Conservation (phyloP, 345 rosid species). For the Eucalyptus erythrocorys region DNA sequence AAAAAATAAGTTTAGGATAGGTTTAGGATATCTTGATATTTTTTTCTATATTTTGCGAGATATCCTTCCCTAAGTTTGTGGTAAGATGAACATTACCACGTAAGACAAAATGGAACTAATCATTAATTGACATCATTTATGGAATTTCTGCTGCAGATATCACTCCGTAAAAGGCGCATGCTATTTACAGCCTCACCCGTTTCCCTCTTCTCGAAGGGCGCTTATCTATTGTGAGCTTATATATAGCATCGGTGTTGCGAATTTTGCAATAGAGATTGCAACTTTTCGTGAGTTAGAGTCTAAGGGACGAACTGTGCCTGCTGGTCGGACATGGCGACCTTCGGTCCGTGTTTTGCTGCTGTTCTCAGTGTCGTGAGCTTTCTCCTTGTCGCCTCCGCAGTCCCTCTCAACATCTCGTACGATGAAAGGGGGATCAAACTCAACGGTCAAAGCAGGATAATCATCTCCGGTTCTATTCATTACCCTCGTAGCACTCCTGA, state of each 20-base stretch:
- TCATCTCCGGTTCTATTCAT: conserved; percentile 40
- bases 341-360: background rate
- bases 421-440: conserved; percentile 17
- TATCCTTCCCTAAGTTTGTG: background rate
- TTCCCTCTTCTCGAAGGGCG: no score
- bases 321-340: background rate
- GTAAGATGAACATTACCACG: background rate
- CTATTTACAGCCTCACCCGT: background rate
- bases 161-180: background rate
- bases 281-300: background rate
- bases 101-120: background rate
- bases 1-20: no score
- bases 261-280: background rate
- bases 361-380: background rate
- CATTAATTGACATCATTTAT: background rate
- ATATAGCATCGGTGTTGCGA: background rate
- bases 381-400: background rate
- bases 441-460: conserved; percentile 24
- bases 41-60: no score
- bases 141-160: background rate
- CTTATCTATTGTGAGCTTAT: background rate
- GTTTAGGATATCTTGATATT: no score
- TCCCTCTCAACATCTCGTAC: background rate
- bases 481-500: conserved; percentile 41
- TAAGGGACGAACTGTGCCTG: background rate